phyloP scores from a whole-genome alignment of 306 rosid species.

The Parietaria judaica region DNA sequence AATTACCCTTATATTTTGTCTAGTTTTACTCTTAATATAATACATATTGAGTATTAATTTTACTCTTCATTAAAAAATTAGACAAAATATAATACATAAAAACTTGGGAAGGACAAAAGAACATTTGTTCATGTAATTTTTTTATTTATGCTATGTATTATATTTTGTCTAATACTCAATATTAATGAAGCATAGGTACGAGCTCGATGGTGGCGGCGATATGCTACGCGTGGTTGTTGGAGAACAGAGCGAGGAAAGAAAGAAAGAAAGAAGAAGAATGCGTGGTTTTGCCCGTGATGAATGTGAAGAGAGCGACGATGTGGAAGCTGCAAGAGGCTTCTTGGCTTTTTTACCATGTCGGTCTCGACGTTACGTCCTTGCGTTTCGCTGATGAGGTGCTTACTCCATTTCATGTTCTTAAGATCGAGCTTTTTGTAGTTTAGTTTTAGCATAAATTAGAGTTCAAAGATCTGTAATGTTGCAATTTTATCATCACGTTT shows the following conservation, averaged over 20 bases:
- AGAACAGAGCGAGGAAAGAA: slow-evolving; percentile 30
- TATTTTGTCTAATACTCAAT: no score
- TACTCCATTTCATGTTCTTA: background rate
- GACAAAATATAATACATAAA: no score
- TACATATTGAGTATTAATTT: no score
- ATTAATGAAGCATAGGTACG: slow-evolving; percentile 32
- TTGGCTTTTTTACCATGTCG: slow-evolving; percentile 78
- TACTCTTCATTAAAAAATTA: no score
- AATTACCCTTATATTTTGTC: no score
- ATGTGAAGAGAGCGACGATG: slow-evolving; percentile 53
- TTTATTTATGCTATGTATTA: no score
- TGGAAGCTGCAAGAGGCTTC: slow-evolving; percentile 71
- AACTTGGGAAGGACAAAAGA: no score
- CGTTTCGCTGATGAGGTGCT: slow-evolving; percentile 69
- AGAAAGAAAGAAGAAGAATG: slow-evolving; percentile 12
- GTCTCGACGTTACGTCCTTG: slow-evolving; percentile 55
- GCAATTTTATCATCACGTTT: no score
- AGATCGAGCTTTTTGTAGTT: background rate
- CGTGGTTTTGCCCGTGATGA: slow-evolving; percentile 65
- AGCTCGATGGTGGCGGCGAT: slow-evolving; percentile 80
- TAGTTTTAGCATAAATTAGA: background rate
- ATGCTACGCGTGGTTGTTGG: slow-evolving; percentile 69
- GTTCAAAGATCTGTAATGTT: background rate
- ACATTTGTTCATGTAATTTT: no score
- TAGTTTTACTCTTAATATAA: no score